Conservation (phyloP, 2,329 filamentous ascomycete genomes). For the Leptodontidium sp. region DNA sequence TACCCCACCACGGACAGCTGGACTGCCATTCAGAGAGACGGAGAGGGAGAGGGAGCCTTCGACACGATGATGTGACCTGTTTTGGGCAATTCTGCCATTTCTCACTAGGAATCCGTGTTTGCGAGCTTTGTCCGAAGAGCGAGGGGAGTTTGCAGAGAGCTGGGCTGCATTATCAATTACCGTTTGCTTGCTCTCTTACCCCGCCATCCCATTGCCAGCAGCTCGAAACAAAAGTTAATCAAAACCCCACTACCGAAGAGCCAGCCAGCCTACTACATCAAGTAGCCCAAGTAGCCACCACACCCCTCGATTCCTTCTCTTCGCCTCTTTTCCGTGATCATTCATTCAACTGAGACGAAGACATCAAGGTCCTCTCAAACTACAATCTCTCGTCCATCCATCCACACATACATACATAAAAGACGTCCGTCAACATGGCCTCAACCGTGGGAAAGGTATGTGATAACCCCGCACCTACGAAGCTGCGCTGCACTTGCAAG, state of each 20-base stretch:
- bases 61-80: neutral
- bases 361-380: conserved; percentile 21
- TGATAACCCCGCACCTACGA: conserved; percentile 12
- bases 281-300: conserved; percentile 1
- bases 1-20: neutral
- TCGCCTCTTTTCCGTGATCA: conserved; percentile 1
- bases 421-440: conserved; percentile 19
- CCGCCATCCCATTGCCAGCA: neutral
- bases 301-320: neutral
- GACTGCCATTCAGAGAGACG: conserved; percentile 6
- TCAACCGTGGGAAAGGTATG: conserved; percentile 29
- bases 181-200: neutral
- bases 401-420: neutral
- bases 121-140: conserved; percentile 20
- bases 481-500: neutral
- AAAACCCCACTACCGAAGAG: neutral
- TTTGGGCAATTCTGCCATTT: neutral
- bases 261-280: conserved; percentile 2
- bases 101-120: neutral
- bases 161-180: no score
- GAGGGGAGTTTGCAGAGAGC: no score
- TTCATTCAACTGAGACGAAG: neutral
- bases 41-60: no score
- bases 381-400: neutral
- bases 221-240: conserved; percentile 6